A percentile compares a stretch with the other conserved stretches of the same genome.
Evolutionary conservation across 805 yeast species (phyloP).

Genomic region (Schizosaccharomyces japonicus): DNA sequence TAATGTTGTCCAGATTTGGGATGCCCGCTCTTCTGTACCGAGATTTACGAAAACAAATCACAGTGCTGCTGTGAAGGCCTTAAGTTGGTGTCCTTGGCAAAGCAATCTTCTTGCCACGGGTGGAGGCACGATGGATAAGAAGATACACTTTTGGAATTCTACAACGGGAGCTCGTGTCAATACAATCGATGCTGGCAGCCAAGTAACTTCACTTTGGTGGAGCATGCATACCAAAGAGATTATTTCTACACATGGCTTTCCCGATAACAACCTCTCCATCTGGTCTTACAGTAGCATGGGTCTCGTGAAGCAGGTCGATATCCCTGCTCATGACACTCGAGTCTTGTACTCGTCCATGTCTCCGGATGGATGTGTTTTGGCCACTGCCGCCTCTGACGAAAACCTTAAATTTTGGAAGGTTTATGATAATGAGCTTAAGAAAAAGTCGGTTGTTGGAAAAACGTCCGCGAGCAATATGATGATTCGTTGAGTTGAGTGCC

Average conservation of each 20-base stretch:
- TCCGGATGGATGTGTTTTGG: conserved; percentile 74
- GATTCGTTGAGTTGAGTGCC: conserved; percentile 26
- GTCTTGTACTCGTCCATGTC: conserved; percentile 63
- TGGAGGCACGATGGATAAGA: conserved; percentile 78
- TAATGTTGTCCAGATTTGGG: conserved; percentile 84
- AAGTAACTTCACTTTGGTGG: conserved; percentile 86
- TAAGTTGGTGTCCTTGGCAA: conserved; percentile 86
- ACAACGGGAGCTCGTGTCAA: conserved; percentile 70
- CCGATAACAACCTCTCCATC: conserved; percentile 57
- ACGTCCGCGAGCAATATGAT: conserved; percentile 20
- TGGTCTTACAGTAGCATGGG: conserved; percentile 53
- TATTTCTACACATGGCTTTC: conserved; percentile 84
- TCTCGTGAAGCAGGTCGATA: conserved; percentile 67
- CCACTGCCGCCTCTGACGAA: conserved; percentile 91
- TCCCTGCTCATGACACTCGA: conserved; percentile 76
- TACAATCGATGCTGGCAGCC: conserved; percentile 76
- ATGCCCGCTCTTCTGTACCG: conserved; percentile 38
- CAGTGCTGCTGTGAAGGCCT: conserved; percentile 83
- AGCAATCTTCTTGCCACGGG: conserved; percentile 73
- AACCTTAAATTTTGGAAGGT: conserved; percentile 85
- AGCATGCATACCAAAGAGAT: conserved; percentile 40
- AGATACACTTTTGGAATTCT: conserved; percentile 87
- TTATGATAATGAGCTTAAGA: conserved; percentile 33
- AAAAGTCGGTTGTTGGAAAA: conserved; percentile 18
- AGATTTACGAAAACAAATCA: conserved; percentile 56